Evolutionary conservation across 164 flowering plant species (phyloP).

Genomic region (Akebia trifoliata): DNA sequence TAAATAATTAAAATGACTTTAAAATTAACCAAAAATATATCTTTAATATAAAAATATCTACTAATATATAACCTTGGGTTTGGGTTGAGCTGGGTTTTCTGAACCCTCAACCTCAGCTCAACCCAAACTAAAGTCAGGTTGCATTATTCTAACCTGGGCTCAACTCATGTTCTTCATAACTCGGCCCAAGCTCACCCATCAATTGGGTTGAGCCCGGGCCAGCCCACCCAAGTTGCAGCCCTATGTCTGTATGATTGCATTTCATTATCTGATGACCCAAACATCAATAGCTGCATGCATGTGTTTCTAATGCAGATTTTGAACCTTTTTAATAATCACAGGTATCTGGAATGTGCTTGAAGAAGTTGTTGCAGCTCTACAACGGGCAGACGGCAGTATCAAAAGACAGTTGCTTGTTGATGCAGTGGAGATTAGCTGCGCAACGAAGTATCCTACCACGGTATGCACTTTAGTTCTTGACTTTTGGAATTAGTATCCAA

Average conservation of each 20-base stretch:
- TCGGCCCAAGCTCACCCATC: no score
- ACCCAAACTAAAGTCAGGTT: no score
- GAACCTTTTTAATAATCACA: slow-evolving; percentile 21
- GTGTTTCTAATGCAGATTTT: neutral
- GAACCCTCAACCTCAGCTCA: no score
- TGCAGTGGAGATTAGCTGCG: slow-evolving; percentile 70
- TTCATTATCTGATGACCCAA: neutral
- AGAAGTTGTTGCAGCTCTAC: slow-evolving; percentile 69
- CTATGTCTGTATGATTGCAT: neutral
- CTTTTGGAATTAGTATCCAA: neutral
- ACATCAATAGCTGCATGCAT: neutral
- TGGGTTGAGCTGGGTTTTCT: no score
- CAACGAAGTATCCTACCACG: slow-evolving; percentile 72
- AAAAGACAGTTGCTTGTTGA: slow-evolving; percentile 82
- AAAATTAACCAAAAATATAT: no score
- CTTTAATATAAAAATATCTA: no score
- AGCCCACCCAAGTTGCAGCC: no score
- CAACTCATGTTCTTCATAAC: no score
- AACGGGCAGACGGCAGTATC: slow-evolving; percentile 49
- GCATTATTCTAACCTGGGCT: no score
- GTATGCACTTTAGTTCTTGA: slow-evolving; percentile 30
- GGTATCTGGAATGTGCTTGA: slow-evolving; percentile 69
- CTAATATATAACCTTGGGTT: no score
- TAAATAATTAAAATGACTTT: no score
- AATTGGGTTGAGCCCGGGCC: no score